Conservation (phyloP, 441 rosid genomes). For the Flueggea neowawraea region DNA sequence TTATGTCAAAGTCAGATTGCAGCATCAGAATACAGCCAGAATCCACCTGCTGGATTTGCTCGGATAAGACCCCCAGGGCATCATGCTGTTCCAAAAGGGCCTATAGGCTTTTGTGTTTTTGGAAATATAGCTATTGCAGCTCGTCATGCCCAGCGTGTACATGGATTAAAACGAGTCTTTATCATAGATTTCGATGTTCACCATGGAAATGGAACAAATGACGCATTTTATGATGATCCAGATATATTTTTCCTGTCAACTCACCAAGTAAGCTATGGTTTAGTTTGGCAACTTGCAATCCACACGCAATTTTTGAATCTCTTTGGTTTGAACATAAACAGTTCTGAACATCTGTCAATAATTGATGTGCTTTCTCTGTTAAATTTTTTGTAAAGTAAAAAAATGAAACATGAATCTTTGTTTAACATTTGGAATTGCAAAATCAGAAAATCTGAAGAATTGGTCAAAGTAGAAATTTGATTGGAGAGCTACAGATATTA, state of each 20-base stretch:
- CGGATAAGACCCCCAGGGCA: constrained; percentile 97
- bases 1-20: constrained; percentile 43
- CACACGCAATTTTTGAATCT: not conserved
- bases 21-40: constrained; percentile 50
- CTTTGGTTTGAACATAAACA: no score
- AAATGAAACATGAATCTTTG: no score
- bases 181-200: constrained; percentile 98
- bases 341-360: no score
- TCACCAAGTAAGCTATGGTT: constrained; percentile 60
- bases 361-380: no score
- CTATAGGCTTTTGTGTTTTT: constrained; percentile 97
- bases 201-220: constrained; percentile 97
- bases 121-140: constrained; percentile 96
- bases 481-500: no score
- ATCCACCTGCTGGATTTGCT: constrained; percentile 87
- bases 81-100: constrained; percentile 93
- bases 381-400: no score
- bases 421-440: no score
- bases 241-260: constrained; percentile 93
- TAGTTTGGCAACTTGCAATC: not conserved
- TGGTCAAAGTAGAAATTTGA: no score
- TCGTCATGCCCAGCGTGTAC: constrained; percentile 77
- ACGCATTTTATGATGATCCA: constrained; percentile 85
- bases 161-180: constrained; percentile 73
- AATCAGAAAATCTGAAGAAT: no score